A percentile compares a stretch with the other conserved stretches of the same genome.
These are phyloP conservation scores for Aquilaria malaccensis DNA, from an alignment of 345 rosid genomes.

Conservation along the genomic window DNA sequence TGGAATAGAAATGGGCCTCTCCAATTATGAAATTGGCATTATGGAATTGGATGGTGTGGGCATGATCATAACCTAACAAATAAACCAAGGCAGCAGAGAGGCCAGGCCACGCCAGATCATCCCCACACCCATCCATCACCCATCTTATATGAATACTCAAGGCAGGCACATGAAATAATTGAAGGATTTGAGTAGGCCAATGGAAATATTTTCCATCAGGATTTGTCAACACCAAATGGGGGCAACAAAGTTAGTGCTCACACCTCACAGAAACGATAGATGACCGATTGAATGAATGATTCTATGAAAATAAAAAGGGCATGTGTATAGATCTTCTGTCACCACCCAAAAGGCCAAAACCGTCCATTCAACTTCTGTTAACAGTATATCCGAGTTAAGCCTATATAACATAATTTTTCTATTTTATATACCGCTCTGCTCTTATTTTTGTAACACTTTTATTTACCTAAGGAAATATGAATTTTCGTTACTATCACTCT, in stretches of 20 bases:
- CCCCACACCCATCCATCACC: not conserved
- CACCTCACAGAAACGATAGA: slow-evolving; percentile 7
- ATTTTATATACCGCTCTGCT: not conserved
- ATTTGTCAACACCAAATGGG: slow-evolving; percentile 20
- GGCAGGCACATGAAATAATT: not conserved
- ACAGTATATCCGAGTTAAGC: not conserved
- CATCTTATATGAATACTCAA: not conserved
- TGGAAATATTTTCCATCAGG: slow-evolving; percentile 10
- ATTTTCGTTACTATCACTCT: too few species aligned
- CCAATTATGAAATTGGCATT: slow-evolving; percentile 2
- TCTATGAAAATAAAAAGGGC: too few species aligned
- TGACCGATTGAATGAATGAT: slow-evolving; percentile 11
- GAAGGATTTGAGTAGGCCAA: slow-evolving; percentile 2
- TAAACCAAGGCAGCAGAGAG: too few species aligned
- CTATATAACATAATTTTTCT: not conserved
- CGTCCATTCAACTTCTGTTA: too few species aligned
- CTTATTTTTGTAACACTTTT: too few species aligned
- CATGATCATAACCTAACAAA: not conserved
- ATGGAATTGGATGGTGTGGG: slow-evolving; percentile 2
- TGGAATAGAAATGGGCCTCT: slow-evolving; percentile 1
- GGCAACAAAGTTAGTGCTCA: slow-evolving; percentile 16
- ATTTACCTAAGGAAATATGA: too few species aligned
- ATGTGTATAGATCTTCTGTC: too few species aligned
- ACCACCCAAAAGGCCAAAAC: too few species aligned
- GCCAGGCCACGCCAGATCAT: not conserved